Evolutionary conservation across 192 early-diverging fungal species (phyloP).

Genomic region (Dispira parvispora): DNA sequence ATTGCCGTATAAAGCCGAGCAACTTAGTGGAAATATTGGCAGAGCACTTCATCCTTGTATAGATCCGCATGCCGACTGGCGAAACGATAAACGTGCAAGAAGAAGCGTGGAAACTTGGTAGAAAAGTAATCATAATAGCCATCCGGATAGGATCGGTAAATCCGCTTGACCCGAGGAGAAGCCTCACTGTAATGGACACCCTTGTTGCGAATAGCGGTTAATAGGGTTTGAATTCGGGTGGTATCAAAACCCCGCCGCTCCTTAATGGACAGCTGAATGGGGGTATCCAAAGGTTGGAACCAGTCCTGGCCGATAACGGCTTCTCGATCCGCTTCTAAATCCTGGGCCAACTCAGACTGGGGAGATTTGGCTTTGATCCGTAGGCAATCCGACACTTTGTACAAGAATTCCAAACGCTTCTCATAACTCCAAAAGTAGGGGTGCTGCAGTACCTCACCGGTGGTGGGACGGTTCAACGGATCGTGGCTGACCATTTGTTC

Average conservation of each 20-base stretch:
- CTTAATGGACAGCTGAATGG: constrained; percentile 8
- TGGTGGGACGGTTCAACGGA: constrained; percentile 61
- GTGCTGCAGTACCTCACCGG: constrained; percentile 61
- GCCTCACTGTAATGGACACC: constrained; percentile 11
- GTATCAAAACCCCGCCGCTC: constrained; percentile 10
- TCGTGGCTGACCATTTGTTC: constrained; percentile 70
- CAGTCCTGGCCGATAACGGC: constrained; percentile 54
- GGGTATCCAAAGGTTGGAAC: constrained; percentile 48
- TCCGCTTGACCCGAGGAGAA: constrained; percentile 5
- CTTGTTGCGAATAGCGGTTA: constrained; percentile 11
- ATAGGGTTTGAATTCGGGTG: constrained; percentile 2
- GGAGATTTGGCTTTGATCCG: constrained; percentile 72
- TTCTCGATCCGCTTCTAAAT: constrained; percentile 40
- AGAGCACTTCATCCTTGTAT: not conserved
- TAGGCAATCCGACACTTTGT: constrained; percentile 89
- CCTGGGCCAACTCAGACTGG: constrained; percentile 40
- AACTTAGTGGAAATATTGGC: constrained; percentile 6
- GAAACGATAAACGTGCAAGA: constrained; percentile 9
- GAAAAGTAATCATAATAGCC: constrained; percentile 9
- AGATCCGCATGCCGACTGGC: not conserved
- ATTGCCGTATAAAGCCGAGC: too few relatives aligned
- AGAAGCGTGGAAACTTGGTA: constrained; percentile 4
- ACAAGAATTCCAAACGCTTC: constrained; percentile 73
- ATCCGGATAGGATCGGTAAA: constrained; percentile 10
- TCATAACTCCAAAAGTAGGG: constrained; percentile 90